phyloP scores from a whole-genome alignment of 2,329 filamentous ascomycete species.

The Aspergillus japonicus region DNA sequence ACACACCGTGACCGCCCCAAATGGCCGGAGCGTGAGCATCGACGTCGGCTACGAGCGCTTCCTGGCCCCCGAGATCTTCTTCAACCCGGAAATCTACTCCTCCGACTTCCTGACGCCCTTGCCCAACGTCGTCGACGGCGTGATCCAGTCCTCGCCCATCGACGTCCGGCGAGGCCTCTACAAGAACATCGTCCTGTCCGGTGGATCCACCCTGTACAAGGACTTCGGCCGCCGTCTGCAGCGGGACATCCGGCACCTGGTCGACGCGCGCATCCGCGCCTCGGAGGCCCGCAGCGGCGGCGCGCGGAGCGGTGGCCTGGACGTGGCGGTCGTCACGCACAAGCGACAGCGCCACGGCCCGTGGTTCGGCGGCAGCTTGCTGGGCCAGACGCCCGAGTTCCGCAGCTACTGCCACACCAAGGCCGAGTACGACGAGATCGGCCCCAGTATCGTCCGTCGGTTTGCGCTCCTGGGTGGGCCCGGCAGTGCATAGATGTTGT shows the following conservation, averaged over 20 bases:
- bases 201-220: conserved; percentile 96
- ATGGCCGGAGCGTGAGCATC: conserved; percentile 78
- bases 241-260: conserved; percentile 93
- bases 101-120: conserved; percentile 97
- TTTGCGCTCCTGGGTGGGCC: conserved; percentile 93
- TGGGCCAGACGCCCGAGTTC: conserved; percentile 98
- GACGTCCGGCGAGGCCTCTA: conserved; percentile 95
- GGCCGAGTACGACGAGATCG: conserved; percentile 86
- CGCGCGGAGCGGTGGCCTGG: conserved; percentile 87
- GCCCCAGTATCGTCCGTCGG: conserved; percentile 89
- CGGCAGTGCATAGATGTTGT: conserved; percentile 52
- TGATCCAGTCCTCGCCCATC: conserved; percentile 96
- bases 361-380: conserved; percentile 95
- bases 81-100: conserved; percentile 99
- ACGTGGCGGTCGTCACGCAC: conserved; percentile 96
- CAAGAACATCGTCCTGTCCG: conserved; percentile 99
- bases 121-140: conserved; percentile 88
- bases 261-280: conserved; percentile 87
- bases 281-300: conserved; percentile 90
- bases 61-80: conserved; percentile 97
- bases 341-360: conserved; percentile 96
- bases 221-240: conserved; percentile 96
- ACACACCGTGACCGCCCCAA: conserved; percentile 81
- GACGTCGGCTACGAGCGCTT: conserved; percentile 98
- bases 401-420: conserved; percentile 98